Conservation (phyloP, 2,329 filamentous ascomycete species). For the Colletotrichum euphorbiae region DNA sequence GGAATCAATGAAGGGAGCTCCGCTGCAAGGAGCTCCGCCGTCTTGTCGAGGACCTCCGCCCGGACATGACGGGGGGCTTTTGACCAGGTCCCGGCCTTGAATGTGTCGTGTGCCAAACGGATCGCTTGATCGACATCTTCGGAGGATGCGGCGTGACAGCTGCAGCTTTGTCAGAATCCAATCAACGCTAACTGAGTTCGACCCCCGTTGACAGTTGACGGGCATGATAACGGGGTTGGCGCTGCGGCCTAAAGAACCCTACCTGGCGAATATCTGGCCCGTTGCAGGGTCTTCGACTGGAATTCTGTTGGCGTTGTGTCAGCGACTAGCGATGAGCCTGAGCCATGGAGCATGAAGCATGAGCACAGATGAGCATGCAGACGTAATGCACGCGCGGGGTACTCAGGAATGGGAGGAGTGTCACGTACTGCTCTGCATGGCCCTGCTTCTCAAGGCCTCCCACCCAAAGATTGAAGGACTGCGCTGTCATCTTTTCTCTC, state of each 20-base stretch:
- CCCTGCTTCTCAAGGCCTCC: slow-evolving; percentile 48
- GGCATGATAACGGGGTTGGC: background rate
- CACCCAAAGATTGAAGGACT: slow-evolving; percentile 44
- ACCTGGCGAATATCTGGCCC: slow-evolving; percentile 64
- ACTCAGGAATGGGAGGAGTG: background rate
- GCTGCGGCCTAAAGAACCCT: slow-evolving; percentile 41
- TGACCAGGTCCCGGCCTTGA: slow-evolving; percentile 67
- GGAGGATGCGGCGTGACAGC: slow-evolving; percentile 61
- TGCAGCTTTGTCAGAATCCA: slow-evolving; percentile 41
- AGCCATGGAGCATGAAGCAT: slow-evolving; percentile 19
- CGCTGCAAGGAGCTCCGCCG: slow-evolving; percentile 64
- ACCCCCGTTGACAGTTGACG: background rate
- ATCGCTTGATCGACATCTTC: slow-evolving; percentile 58
- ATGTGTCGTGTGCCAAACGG: slow-evolving; percentile 56
- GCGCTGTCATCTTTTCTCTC: slow-evolving; percentile 38
- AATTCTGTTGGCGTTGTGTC: slow-evolving; percentile 53
- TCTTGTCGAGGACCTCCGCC: slow-evolving; percentile 71
- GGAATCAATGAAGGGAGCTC: slow-evolving; percentile 68
- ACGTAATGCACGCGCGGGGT: slow-evolving; percentile 23
- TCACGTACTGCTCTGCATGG: slow-evolving; percentile 58
- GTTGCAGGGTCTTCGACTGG: slow-evolving; percentile 65
- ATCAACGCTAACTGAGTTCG: slow-evolving; percentile 4
- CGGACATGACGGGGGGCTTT: slow-evolving; percentile 66
- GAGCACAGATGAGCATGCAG: slow-evolving; percentile 37
- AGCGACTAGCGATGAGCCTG: slow-evolving; percentile 13